Conservation (phyloP, 768 basidiomycete species). For the Chalciporus piperatus region DNA sequence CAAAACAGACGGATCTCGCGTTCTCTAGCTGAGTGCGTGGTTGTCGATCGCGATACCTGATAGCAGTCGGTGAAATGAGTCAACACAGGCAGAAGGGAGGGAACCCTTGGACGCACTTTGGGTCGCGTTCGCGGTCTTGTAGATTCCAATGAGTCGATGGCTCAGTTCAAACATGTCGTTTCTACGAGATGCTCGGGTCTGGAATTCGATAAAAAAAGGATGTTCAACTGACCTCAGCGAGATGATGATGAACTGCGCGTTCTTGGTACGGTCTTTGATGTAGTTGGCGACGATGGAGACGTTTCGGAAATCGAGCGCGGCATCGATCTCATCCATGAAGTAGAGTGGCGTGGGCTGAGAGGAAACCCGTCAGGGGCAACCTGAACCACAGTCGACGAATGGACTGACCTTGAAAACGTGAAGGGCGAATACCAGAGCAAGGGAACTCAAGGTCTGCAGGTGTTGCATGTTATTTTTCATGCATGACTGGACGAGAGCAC, state of each 20-base stretch:
- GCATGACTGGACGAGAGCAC: not conserved
- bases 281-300: constrained; percentile 99
- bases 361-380: too few relatives aligned
- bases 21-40: constrained; percentile 42
- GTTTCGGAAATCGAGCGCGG: constrained; percentile 94
- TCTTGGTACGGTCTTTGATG: constrained; percentile 95
- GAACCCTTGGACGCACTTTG: constrained; percentile 45
- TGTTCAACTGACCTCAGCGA: constrained; percentile 67
- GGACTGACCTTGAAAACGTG: too few relatives aligned
- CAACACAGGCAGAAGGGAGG: not conserved
- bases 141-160: constrained; percentile 96
- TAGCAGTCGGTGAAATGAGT: not conserved
- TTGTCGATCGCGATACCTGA: constrained; percentile 82
- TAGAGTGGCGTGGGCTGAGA: too few relatives aligned
- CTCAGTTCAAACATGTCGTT: constrained; percentile 99
- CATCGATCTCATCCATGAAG: constrained; percentile 99
- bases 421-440: too few relatives aligned
- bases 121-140: constrained; percentile 94
- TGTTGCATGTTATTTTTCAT: not conserved
- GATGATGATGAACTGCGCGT: constrained; percentile 97
- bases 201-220: not conserved
- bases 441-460: constrained; percentile 77
- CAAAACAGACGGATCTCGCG: too few relatives aligned
- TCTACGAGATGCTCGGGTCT: constrained; percentile 33
- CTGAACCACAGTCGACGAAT: too few relatives aligned